A percentile compares a stretch with the other conserved stretches of the same genome.
Evolutionary conservation across 441 rosid genomes (phyloP).

Genomic region (Raphanus hybrid): DNA sequence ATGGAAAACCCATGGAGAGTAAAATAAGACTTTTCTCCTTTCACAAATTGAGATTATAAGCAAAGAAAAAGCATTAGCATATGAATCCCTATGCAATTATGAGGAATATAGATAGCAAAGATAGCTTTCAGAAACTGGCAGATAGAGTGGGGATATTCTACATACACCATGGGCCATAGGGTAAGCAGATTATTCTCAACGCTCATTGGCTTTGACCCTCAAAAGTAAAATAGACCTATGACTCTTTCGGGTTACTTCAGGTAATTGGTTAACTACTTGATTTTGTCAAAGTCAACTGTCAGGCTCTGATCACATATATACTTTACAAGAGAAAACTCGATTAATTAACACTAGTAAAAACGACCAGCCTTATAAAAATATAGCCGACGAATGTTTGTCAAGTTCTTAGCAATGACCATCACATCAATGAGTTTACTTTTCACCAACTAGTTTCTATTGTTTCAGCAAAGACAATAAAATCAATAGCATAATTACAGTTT

Average conservation of each 20-base stretch:
- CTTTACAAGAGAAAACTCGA: not conserved
- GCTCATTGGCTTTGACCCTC: constrained; percentile 4
- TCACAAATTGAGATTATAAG: not conserved
- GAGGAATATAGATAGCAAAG: not conserved
- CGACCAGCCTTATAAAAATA: not conserved
- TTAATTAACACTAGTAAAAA: not conserved
- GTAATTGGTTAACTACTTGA: not conserved
- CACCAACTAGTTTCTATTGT: too few relatives aligned
- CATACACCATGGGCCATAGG: not conserved
- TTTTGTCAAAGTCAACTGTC: constrained; percentile 27
- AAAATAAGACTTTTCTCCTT: not conserved
- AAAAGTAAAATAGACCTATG: not conserved
- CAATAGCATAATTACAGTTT: not conserved
- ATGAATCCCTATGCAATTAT: constrained; percentile 13
- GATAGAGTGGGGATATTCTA: not conserved
- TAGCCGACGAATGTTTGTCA: not conserved
- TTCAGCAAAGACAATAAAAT: not conserved
- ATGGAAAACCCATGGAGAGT: constrained; percentile 18
- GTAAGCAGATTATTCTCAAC: not conserved
- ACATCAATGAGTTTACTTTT: too few relatives aligned
- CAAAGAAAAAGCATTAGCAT: not conserved
- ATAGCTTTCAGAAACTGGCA: constrained; percentile 7
- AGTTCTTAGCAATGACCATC: too few relatives aligned
- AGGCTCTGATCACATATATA: not conserved
- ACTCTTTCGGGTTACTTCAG: not conserved